phyloP scores from a whole-genome alignment of 176 grass and related monocot species.

The Carex littledalei region DNA sequence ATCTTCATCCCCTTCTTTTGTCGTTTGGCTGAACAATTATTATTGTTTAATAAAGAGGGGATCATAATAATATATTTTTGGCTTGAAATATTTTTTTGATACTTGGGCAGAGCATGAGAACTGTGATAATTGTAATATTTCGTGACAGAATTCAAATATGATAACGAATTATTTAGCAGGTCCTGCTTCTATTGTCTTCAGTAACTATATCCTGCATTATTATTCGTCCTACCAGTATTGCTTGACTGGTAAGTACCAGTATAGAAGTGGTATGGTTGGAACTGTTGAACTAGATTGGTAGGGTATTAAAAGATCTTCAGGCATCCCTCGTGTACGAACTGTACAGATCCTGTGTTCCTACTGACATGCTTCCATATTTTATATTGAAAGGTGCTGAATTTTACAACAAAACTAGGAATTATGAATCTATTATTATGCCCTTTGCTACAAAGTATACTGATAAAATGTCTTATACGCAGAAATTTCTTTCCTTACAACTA shows the following conservation, averaged over 20 bases:
- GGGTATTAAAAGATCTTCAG: background rate
- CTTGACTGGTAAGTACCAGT: background rate
- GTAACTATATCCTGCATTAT: background rate
- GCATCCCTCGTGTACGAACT: background rate
- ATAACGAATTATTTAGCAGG: background rate
- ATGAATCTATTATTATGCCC: background rate
- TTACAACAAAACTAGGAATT: background rate
- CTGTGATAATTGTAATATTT: constrained; percentile 2
- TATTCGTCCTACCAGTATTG: background rate
- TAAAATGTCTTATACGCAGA: background rate
- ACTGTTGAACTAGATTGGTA: background rate
- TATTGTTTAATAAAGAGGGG: constrained; percentile 49
- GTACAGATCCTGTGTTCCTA: background rate
- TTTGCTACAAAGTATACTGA: background rate
- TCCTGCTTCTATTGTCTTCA: background rate
- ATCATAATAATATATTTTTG: constrained; percentile 13
- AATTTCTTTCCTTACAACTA: background rate
- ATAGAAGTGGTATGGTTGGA: background rate
- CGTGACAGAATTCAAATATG: background rate
- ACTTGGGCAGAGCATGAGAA: background rate
- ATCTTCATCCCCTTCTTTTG: constrained; percentile 11
- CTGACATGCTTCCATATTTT: background rate
- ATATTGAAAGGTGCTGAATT: background rate
- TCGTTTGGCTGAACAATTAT: constrained; percentile 26
- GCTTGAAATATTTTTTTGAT: background rate